Conservation (phyloP, 257 asterid genomes). For the Dorcoceras hygrometricum region DNA sequence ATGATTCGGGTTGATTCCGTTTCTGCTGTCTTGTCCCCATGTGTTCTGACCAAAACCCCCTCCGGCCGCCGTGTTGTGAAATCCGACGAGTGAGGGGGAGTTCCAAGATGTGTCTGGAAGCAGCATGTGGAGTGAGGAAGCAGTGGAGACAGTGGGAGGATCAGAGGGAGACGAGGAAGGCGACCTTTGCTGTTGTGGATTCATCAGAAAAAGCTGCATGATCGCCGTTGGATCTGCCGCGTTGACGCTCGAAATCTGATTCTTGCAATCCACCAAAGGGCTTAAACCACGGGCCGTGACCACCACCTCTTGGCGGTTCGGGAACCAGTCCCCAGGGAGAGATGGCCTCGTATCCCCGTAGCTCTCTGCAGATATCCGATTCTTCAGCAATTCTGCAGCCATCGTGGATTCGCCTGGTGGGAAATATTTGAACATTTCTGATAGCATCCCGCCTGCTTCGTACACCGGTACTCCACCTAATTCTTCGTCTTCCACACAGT, state of each 20-base stretch:
- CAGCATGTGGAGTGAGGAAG: conserved; percentile 74
- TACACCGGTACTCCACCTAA: conserved; percentile 55
- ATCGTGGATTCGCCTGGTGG: conserved; percentile 41
- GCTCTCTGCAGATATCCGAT: conserved; percentile 44
- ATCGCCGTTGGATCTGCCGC: conserved; percentile 64
- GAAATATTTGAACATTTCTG: conserved; percentile 78
- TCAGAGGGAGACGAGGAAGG: conserved; percentile 62
- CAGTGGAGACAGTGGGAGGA: conserved; percentile 27
- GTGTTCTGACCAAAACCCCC: conserved; percentile 41
- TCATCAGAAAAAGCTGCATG: conserved; percentile 96
- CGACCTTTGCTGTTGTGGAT: conserved; percentile 63
- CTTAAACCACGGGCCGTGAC: conserved; percentile 34
- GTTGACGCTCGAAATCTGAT: conserved; percentile 48
- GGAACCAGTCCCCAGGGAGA: conserved; percentile 46
- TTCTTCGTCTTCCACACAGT: conserved; percentile 54
- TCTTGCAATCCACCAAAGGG: conserved; percentile 36
- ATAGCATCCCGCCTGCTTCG: conserved; percentile 75
- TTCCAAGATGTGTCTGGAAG: conserved; percentile 51
- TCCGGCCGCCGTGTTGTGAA: conserved; percentile 30
- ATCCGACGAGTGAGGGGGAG: conserved; percentile 45
- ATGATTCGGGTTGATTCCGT: no score
- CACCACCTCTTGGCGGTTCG: conserved; percentile 45
- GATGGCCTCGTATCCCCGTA: conserved; percentile 40
- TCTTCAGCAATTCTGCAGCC: conserved; percentile 54
- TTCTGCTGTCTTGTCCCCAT: no score